These are phyloP conservation scores for Syncephalastrum contaminatum DNA, from an alignment of 371 early-diverging fungal genomes.

Conservation along the genomic window DNA sequence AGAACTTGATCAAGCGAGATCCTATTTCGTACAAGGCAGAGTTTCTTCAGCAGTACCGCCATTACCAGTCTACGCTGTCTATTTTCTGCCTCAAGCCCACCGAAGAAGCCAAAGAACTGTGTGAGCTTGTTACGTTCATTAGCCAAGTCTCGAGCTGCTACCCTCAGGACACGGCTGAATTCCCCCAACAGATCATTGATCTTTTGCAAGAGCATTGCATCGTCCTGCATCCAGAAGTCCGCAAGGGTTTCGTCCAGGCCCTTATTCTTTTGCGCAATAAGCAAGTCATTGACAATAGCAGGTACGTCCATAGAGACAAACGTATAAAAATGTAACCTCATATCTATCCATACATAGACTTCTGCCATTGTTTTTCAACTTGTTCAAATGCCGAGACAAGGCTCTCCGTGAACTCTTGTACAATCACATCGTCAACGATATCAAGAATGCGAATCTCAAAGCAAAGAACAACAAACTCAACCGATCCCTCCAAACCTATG, in stretches of 20 bases:
- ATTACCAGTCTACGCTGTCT: constrained; percentile 83
- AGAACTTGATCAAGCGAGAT: constrained; percentile 96
- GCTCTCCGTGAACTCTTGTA: constrained; percentile 83
- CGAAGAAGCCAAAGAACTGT: constrained; percentile 80
- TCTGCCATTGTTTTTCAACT: constrained; percentile 89
- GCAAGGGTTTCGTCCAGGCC: constrained; percentile 87
- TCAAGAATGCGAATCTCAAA: constrained; percentile 88
- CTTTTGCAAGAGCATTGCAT: constrained; percentile 77
- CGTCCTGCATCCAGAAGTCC: constrained; percentile 77
- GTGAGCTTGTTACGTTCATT: constrained; percentile 84
- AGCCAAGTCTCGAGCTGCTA: constrained; percentile 86
- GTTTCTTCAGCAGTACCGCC: constrained; percentile 90
- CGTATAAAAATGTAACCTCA: no score
- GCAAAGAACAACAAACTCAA: constrained; percentile 95
- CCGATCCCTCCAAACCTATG: constrained; percentile 92
- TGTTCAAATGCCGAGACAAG: constrained; percentile 94
- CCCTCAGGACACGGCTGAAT: constrained; percentile 72
- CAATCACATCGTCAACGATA: constrained; percentile 90
- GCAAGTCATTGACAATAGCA: constrained; percentile 66
- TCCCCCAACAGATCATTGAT: constrained; percentile 81
- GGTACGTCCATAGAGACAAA: no score
- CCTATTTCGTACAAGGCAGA: constrained; percentile 90
- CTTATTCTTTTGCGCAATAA: constrained; percentile 89
- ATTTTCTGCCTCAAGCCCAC: constrained; percentile 89
- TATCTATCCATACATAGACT: constrained; percentile 37